A percentile compares a stretch with the other conserved stretches of the same genome.
phyloP scores from a whole-genome alignment of 441 rosid genomes.

The Metrosideros polymorpha region DNA sequence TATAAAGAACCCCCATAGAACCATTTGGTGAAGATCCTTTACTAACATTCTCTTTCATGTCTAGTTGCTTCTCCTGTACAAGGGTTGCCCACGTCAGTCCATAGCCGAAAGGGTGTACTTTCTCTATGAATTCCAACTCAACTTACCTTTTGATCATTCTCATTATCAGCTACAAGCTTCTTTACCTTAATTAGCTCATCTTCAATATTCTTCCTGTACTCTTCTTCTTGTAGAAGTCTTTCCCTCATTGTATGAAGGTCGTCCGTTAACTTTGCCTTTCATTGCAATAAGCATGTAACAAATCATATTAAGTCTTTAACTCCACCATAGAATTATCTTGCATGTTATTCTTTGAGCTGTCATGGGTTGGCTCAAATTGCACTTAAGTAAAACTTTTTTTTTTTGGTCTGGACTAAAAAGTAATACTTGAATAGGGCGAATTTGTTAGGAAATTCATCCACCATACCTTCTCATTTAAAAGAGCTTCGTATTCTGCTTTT shows the following conservation, averaged over 20 bases:
- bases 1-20: conserved; percentile 27
- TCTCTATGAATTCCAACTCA: not conserved
- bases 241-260: conserved; percentile 47
- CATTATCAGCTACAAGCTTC: conserved; percentile 47
- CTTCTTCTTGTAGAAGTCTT: conserved; percentile 63
- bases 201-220: conserved; percentile 57
- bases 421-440: not conserved
- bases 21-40: conserved; percentile 41
- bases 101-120: not conserved
- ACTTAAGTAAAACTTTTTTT: too few relatives aligned
- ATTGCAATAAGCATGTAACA: not conserved
- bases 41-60: conserved; percentile 38
- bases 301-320: not conserved
- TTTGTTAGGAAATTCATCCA: not conserved
- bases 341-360: not conserved
- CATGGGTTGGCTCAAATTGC: not conserved
- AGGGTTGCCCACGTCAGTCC: not conserved
- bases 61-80: conserved; percentile 42
- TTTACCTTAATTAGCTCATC: conserved; percentile 54
- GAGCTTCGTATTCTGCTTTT: conserved; percentile 42
- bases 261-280: conserved; percentile 50
- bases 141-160: conserved; percentile 43
- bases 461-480: conserved; percentile 58
- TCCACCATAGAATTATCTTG: not conserved
- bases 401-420: too few relatives aligned